Conservation (phyloP, 129 eudicot species). For the Solidago caesia region DNA sequence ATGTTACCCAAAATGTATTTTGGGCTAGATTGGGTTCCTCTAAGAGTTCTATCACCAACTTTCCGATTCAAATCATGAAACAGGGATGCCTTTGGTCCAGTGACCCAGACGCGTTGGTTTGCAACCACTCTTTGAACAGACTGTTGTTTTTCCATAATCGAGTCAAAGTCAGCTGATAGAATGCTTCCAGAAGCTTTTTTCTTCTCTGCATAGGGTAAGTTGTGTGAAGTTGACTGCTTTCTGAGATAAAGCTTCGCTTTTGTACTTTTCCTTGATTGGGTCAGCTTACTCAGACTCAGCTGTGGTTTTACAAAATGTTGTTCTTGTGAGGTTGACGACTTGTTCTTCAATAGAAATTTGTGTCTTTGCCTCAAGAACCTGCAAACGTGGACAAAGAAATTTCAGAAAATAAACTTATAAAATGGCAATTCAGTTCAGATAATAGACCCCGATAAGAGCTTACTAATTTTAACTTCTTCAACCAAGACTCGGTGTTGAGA, state of each 20-base stretch:
- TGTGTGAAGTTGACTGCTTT: constrained; percentile 32
- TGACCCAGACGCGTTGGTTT: constrained; percentile 31
- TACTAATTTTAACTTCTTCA: constrained; percentile 44
- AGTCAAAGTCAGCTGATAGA: constrained; percentile 24
- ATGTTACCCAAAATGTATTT: too few relatives aligned
- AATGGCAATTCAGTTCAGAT: background rate
- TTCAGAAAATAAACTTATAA: background rate
- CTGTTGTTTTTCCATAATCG: constrained; percentile 24
- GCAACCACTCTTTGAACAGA: constrained; percentile 34
- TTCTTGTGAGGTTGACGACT: constrained; percentile 35
- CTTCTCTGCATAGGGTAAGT: constrained; percentile 36
- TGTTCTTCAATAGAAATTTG: constrained; percentile 34
- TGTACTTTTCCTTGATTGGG: constrained; percentile 7
- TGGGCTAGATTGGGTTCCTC: too few relatives aligned
- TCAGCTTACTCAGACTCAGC: too few relatives aligned
- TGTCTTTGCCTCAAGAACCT: constrained; percentile 58
- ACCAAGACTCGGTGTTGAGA: constrained; percentile 37
- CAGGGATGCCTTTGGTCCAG: constrained; percentile 24
- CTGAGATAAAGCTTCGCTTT: constrained; percentile 24
- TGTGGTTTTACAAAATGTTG: constrained; percentile 20
- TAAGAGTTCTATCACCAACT: too few relatives aligned
- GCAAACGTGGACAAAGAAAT: constrained; percentile 1
- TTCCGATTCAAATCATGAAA: constrained; percentile 40
- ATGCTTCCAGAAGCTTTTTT: constrained; percentile 20
- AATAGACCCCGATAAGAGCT: constrained; percentile 15